phyloP scores from a whole-genome alignment of 345 rosid species.

The Citrus australasica region DNA sequence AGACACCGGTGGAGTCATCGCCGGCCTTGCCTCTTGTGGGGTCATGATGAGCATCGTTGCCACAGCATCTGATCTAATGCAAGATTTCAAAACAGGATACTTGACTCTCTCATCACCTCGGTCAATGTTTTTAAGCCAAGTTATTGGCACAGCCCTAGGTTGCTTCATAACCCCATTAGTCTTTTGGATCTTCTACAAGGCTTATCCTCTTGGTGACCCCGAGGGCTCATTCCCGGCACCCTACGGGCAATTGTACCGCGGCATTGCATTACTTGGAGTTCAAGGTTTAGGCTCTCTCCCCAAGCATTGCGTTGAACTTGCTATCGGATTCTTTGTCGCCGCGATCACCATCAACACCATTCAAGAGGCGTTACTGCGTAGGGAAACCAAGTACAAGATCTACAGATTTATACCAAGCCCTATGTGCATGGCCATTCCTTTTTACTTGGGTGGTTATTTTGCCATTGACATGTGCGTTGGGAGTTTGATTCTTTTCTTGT shows the following conservation, averaged over 20 bases:
- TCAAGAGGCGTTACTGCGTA: constrained; percentile 21
- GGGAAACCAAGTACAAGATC: constrained; percentile 31
- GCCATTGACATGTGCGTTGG: constrained; percentile 90
- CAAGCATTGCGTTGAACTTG: constrained; percentile 52
- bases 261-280: constrained; percentile 73
- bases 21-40: constrained; percentile 81
- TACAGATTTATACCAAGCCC: constrained; percentile 74
- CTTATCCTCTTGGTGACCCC: constrained; percentile 73
- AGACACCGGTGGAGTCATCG: constrained; percentile 60
- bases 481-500: constrained; percentile 67
- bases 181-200: constrained; percentile 80
- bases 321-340: constrained; percentile 48
- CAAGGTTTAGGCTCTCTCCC: constrained; percentile 71
- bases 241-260: constrained; percentile 61
- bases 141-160: constrained; percentile 75
- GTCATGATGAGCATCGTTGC: constrained; percentile 96
- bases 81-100: constrained; percentile 93
- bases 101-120: constrained; percentile 85
- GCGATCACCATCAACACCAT: constrained; percentile 48
- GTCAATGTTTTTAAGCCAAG: constrained; percentile 84
- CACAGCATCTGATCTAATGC: constrained; percentile 87
- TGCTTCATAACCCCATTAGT: constrained; percentile 51
- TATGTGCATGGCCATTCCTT: constrained; percentile 97
- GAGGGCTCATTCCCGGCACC: constrained; percentile 73
- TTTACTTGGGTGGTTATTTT: constrained; percentile 81